Conservation (phyloP, 2,329 filamentous ascomycete genomes). For the Onygenales sp. region DNA sequence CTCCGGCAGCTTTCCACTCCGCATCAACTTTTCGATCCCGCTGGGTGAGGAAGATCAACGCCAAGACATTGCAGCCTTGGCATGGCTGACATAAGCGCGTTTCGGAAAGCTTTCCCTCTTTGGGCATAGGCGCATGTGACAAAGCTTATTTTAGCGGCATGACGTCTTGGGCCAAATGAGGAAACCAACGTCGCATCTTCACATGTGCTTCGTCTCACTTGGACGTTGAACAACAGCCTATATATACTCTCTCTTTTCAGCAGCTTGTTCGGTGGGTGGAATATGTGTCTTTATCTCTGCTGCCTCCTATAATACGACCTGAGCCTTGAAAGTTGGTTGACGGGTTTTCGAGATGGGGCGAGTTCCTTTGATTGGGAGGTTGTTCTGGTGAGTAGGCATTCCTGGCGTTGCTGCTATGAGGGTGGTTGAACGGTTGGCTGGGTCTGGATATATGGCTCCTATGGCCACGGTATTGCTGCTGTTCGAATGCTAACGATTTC, state of each 20-base stretch:
- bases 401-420: too few relatives aligned
- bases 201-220: background rate
- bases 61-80: too few relatives aligned
- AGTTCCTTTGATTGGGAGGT: conserved; percentile 54
- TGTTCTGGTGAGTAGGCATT: conserved; percentile 37
- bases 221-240: background rate
- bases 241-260: background rate
- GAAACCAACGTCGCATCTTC: background rate
- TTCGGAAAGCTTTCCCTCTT: background rate
- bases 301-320: too few relatives aligned
- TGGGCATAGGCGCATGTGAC: background rate
- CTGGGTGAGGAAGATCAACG: too few relatives aligned
- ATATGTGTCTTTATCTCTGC: too few relatives aligned
- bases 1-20: background rate
- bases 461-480: background rate
- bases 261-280: too few relatives aligned
- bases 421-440: too few relatives aligned
- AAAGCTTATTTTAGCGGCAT: background rate
- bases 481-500: background rate
- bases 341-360: conserved; percentile 33
- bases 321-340: background rate
- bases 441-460: too few relatives aligned
- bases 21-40: too few relatives aligned
- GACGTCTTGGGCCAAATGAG: conserved; percentile 1
- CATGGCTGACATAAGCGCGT: background rate